Evolutionary conservation across 441 rosid genomes (phyloP).

Genomic region (Heliophila coronopifolia): DNA sequence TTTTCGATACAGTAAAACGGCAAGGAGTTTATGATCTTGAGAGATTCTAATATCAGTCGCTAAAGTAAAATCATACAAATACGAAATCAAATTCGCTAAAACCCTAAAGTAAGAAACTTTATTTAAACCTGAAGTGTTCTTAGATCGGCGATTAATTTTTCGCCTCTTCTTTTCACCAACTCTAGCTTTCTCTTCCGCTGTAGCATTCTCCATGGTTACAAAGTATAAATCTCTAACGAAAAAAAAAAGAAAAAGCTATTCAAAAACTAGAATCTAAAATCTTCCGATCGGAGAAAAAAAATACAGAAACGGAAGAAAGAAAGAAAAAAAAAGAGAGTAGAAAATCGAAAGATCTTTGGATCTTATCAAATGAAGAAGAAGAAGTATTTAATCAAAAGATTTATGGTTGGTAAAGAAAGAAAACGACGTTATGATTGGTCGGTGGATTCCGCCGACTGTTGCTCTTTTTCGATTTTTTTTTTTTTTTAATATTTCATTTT

Average conservation of each 20-base stretch:
- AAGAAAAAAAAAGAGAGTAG: neutral
- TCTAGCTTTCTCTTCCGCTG: slow-evolving; percentile 35
- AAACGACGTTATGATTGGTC: slow-evolving; percentile 51
- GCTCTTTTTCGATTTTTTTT: too few relatives aligned
- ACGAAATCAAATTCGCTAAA: neutral
- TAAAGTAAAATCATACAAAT: too few relatives aligned
- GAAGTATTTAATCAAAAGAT: neutral
- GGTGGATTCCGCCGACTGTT: slow-evolving; percentile 76
- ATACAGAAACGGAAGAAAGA: neutral
- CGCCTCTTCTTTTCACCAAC: slow-evolving; percentile 37
- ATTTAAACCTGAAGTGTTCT: slow-evolving; percentile 48
- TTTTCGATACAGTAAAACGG: too few relatives aligned
- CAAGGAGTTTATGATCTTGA: too few relatives aligned
- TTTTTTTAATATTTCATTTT: too few relatives aligned
- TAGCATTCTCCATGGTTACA: slow-evolving; percentile 33
- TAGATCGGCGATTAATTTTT: slow-evolving; percentile 62
- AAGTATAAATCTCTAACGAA: neutral
- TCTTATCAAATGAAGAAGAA: slow-evolving; percentile 3
- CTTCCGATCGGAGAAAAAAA: slow-evolving; percentile 54
- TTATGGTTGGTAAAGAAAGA: slow-evolving; percentile 14
- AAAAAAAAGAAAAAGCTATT: neutral
- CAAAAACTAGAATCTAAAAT: slow-evolving; percentile 17
- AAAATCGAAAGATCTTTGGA: slow-evolving; percentile 10
- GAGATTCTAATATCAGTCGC: too few relatives aligned
- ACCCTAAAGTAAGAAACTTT: neutral